phyloP scores from a whole-genome alignment of 2,329 filamentous ascomycete species.

The Scortechinia acanthostroma region DNA sequence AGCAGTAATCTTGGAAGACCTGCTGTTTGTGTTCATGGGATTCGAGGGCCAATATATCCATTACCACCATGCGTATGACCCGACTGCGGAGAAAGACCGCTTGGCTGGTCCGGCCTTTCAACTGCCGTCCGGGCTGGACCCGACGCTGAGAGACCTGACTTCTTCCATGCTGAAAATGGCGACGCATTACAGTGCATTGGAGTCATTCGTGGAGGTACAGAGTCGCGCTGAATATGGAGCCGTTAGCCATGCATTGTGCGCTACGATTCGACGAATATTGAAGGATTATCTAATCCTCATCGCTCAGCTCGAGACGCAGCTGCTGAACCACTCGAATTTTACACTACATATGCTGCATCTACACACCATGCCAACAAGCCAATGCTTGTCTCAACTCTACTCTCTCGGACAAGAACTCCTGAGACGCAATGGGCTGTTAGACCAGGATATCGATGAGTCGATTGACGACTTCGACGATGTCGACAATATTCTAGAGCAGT shows the following conservation, averaged over 20 bases:
- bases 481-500: conserved; percentile 84
- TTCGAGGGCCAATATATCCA: conserved; percentile 97
- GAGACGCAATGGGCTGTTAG: conserved; percentile 78
- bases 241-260: conserved; percentile 91
- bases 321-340: conserved; percentile 80
- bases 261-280: conserved; percentile 82
- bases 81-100: conserved; percentile 76
- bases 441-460: conserved; percentile 59
- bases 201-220: conserved; percentile 89
- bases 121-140: conserved; percentile 77
- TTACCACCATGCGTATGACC: conserved; percentile 76
- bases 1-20: conserved; percentile 77
- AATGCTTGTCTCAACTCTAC: conserved; percentile 87
- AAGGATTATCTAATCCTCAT: conserved; percentile 92
- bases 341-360: conserved; percentile 90
- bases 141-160: conserved; percentile 81
- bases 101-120: conserved; percentile 76
- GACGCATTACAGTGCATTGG: conserved; percentile 83
- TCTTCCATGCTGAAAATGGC: conserved; percentile 88
- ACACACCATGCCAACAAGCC: conserved; percentile 80
- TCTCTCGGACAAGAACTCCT: conserved; percentile 80
- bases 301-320: conserved; percentile 87
- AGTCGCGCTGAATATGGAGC: conserved; percentile 87
- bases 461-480: conserved; percentile 65
- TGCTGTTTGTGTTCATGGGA: conserved; percentile 94